A percentile compares a stretch with the other conserved stretches of the same genome.
Conservation (phyloP, 805 yeast genomes). For the Ogataea pilisensis region DNA sequence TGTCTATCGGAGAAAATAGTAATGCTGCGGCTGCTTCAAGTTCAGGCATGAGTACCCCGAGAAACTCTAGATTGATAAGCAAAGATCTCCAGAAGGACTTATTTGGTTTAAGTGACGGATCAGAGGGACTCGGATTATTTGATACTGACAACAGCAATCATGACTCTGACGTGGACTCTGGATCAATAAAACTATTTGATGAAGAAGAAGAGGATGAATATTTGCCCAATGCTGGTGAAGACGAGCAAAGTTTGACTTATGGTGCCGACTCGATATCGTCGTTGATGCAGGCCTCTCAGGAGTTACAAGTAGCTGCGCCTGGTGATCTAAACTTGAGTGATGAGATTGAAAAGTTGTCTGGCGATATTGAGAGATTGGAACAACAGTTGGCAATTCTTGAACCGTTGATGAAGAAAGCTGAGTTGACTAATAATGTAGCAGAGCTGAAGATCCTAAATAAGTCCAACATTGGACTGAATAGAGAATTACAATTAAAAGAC, state of each 20-base stretch:
- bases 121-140: constrained; percentile 17
- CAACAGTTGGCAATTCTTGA: constrained; percentile 62
- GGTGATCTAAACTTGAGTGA: constrained; percentile 63
- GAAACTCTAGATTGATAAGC: constrained; percentile 24
- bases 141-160: constrained; percentile 11
- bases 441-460: constrained; percentile 66
- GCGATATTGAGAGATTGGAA: constrained; percentile 53
- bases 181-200: constrained; percentile 29
- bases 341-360: constrained; percentile 55
- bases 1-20: not conserved
- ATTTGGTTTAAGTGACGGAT: constrained; percentile 23
- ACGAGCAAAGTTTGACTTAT: constrained; percentile 8
- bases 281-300: constrained; percentile 21
- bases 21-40: constrained; percentile 1
- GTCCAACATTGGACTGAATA: constrained; percentile 60
- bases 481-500: constrained; percentile 73
- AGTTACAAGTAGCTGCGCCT: constrained; percentile 54
- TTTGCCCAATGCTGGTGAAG: constrained; percentile 7
- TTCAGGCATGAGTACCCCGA: constrained; percentile 14
- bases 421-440: constrained; percentile 68
- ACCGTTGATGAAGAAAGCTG: constrained; percentile 75
- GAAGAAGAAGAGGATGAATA: constrained; percentile 19
- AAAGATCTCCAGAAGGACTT: constrained; percentile 30
- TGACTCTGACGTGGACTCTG: constrained; percentile 24
- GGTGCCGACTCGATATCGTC: constrained; percentile 14